Evolutionary conservation across 768 basidiomycete species (phyloP), one percentile per base, ranked within the genome.

Genomic region (Pluteus cervinus): DNA sequence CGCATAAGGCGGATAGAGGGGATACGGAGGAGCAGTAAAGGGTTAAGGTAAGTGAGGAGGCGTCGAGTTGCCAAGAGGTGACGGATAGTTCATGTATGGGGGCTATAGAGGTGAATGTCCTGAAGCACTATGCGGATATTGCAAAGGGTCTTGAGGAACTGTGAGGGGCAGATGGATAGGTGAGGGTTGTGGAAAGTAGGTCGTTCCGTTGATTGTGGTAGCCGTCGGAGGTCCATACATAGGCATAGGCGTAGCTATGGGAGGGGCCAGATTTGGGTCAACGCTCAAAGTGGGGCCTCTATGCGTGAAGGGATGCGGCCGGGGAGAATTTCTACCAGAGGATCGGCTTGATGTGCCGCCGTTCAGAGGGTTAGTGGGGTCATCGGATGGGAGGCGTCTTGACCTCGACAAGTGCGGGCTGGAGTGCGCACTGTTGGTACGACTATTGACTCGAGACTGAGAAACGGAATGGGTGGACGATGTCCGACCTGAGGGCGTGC

Each of bases 401-500:
- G 61, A 66, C 42, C 68, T 60, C 25, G 61, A 54, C 10, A 63
- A 34, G 29, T 54, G 61, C 10, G 75, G 75, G 39, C 75, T 78
- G 8, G 76, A 75, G 4, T 69, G 65, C 14, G 63, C 55, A 48
- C 71, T 75, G 22, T 62, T 67, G 0, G 68, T 60, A 32, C 61
- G 60, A 31, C 73, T 74, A 30, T 69, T 65, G 20, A 56, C 50
- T 36, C 63, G 60, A 10, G 74, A 74, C 4, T 72, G 69, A 4
- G 68, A 55, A 36, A 51, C 44, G 29, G 53, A 59, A 5, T 50
- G 55, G 7, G 52, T 38, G 15, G 42, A 47, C 12, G 59, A 61
- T 32, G 49, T 57, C 33, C 52, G 49, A 4, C 52, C 55, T 15
- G 57, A 59, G 5, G 52, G 53, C 7, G 45, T 43, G 22, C 55